Evolutionary conservation across 805 yeast species (phyloP).

Genomic region (Candida broadrunensis): DNA sequence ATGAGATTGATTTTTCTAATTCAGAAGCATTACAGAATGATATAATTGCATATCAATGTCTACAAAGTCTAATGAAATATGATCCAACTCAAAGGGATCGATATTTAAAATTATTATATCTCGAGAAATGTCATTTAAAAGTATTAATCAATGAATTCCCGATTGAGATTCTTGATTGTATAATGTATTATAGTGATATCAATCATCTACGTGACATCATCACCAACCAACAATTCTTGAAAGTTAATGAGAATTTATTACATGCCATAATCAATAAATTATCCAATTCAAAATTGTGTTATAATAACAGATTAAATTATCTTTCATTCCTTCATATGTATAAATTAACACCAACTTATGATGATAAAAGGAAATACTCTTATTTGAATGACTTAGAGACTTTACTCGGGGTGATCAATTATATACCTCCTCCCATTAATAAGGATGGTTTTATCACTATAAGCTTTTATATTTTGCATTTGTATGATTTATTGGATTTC

Average conservation of each 20-base stretch:
- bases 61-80: no score
- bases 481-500: constrained; percentile 12
- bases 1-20: no score
- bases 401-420: background rate
- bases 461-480: constrained; percentile 14
- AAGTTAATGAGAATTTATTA: background rate
- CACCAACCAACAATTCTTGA: background rate
- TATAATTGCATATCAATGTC: no score
- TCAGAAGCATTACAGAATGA: no score
- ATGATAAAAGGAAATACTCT: constrained; percentile 6
- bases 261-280: constrained; percentile 1
- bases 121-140: no score
- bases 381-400: background rate
- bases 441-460: constrained; percentile 8
- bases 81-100: no score
- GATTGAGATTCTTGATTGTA: background rate
- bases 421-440: background rate
- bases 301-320: constrained; percentile 11
- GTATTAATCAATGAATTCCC: background rate
- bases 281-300: constrained; percentile 1
- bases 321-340: constrained; percentile 15
- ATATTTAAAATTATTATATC: no score
- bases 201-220: background rate
- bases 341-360: constrained; percentile 11
- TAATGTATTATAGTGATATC: background rate